Conservation (phyloP, 2,329 filamentous ascomycete genomes). For the Hortaea sp. region DNA sequence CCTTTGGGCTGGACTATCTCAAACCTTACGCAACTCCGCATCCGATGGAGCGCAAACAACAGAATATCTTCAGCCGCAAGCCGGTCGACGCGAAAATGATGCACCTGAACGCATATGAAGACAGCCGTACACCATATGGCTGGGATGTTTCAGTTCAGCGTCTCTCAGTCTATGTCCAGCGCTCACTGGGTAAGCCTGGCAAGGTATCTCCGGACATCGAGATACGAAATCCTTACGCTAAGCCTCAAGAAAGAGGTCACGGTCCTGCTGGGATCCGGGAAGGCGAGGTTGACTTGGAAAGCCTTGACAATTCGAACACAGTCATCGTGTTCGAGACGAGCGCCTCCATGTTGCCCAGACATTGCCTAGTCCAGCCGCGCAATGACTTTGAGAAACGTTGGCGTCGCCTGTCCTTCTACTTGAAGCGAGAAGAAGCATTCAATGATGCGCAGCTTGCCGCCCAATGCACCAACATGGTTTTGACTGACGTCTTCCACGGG, state of each 20-base stretch:
- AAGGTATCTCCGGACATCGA: conserved; percentile 24
- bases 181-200: conserved; percentile 32
- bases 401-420: conserved; percentile 42
- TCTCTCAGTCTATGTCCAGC: conserved; percentile 41
- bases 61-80: conserved; percentile 5
- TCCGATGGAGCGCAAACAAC: conserved; percentile 3
- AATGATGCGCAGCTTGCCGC: conserved; percentile 34
- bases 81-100: conserved; percentile 34
- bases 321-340: conserved; percentile 46
- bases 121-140: conserved; percentile 33
- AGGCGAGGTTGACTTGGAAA: conserved; percentile 5
- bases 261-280: background rate
- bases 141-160: conserved; percentile 43
- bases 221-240: conserved; percentile 35
- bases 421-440: conserved; percentile 34
- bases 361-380: conserved; percentile 41
- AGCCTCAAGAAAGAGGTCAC: background rate
- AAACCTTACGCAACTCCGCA: conserved; percentile 31
- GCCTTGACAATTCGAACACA: conserved; percentile 40
- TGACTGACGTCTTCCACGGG: conserved; percentile 41
- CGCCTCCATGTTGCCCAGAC: conserved; percentile 35
- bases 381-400: conserved; percentile 44
- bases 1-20: conserved; percentile 44
- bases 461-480: conserved; percentile 42
- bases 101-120: conserved; percentile 41